Conservation (phyloP, 257 asterid genomes). For the Coffea eugenioides region DNA sequence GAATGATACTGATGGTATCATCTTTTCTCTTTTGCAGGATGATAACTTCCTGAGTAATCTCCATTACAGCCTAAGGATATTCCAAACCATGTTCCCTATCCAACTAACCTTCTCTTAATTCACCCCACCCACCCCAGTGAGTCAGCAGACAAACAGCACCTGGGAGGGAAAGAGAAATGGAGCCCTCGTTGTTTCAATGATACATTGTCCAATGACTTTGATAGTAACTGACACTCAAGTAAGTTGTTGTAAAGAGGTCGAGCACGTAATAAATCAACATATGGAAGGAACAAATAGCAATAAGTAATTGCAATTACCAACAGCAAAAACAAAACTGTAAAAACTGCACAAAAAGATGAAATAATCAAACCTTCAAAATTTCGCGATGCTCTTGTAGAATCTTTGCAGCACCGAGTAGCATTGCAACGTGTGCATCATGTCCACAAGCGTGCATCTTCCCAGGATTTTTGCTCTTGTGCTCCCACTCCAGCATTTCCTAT, state of each 20-base stretch:
- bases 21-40: background rate
- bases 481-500: slow-evolving; percentile 96
- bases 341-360: slow-evolving; percentile 12
- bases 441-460: slow-evolving; percentile 99
- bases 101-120: background rate
- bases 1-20: background rate
- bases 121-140: background rate
- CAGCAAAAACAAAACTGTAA: background rate
- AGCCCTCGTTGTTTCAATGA: background rate
- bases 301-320: background rate
- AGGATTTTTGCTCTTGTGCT: slow-evolving; percentile 82
- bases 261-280: background rate
- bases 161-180: background rate
- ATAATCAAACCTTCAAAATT: slow-evolving; percentile 50
- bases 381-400: slow-evolving; percentile 71
- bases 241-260: background rate
- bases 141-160: background rate
- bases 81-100: background rate
- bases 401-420: slow-evolving; percentile 99
- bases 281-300: background rate
- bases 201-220: background rate
- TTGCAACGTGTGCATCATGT: slow-evolving; percentile 92
- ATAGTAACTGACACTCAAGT: background rate
- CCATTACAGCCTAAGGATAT: background rate
- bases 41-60: background rate